phyloP scores from a whole-genome alignment of 1,139 yeast species.

The Candida neerlandica region DNA sequence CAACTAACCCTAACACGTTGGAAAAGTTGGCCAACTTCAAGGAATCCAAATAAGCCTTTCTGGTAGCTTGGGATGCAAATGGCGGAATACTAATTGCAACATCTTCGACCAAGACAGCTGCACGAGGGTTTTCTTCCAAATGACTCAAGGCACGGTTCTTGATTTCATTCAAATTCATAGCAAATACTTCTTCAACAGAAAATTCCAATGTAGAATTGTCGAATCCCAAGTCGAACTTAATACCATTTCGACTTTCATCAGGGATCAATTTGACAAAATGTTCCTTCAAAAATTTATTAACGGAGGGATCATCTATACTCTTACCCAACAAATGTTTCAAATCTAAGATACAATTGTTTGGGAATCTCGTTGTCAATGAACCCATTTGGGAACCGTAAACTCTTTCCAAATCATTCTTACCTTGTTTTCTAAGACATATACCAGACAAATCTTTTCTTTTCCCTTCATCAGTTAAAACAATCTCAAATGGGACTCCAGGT shows the following conservation, averaged over 20 bases:
- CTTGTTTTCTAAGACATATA: conserved; percentile 57
- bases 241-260: conserved; percentile 44
- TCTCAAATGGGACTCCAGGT: conserved; percentile 86
- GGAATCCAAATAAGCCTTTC: conserved; percentile 74
- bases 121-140: conserved; percentile 34
- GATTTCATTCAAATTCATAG: conserved; percentile 76
- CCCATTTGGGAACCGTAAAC: conserved; percentile 78
- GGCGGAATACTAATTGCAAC: conserved; percentile 80
- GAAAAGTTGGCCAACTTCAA: conserved; percentile 68
- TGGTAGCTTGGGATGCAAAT: conserved; percentile 62
- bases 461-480: conserved; percentile 86
- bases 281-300: conserved; percentile 44
- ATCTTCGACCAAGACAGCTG: conserved; percentile 53
- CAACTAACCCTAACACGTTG: conserved; percentile 67
- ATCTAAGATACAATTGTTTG: conserved; percentile 67
- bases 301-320: conserved; percentile 49
- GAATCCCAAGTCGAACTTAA: conserved; percentile 58
- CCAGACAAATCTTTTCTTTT: conserved; percentile 89
- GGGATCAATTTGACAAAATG: conserved; percentile 58
- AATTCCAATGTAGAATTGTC: conserved; percentile 46
- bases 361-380: conserved; percentile 72
- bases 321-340: conserved; percentile 75
- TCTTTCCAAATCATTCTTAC: conserved; percentile 59
- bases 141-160: conserved; percentile 59
- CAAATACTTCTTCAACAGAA: conserved; percentile 72